These are phyloP conservation scores for Penicillium sp. DNA, from an alignment of 2,329 filamentous ascomycete species.

Conservation along the genomic window DNA sequence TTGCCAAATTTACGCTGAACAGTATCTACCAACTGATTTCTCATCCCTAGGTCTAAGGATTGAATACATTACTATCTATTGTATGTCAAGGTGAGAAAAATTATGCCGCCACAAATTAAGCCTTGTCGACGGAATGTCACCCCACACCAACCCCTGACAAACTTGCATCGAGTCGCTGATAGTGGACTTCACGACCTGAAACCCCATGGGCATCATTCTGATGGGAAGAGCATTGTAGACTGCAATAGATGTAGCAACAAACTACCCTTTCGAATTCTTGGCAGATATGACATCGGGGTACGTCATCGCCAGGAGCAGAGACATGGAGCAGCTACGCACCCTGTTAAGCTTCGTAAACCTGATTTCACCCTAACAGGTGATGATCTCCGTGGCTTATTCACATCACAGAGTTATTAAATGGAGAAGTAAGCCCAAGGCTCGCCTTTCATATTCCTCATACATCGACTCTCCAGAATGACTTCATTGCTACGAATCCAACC, in stretches of 20 bases:
- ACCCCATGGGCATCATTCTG: neutral
- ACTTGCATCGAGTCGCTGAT: neutral
- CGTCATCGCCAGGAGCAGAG: constrained; percentile 6
- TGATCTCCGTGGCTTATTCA: neutral
- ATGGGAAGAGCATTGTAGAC: neutral
- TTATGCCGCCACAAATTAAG: too few species aligned
- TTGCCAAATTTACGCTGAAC: too few species aligned
- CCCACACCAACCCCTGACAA: too few species aligned
- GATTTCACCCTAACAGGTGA: neutral
- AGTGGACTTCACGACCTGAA: neutral
- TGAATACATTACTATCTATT: too few species aligned
- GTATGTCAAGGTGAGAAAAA: too few species aligned
- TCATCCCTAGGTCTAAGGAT: too few species aligned
- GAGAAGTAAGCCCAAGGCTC: neutral
- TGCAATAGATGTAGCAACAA: neutral
- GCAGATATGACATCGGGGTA: constrained; percentile 10
- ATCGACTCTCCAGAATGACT: constrained; percentile 1
- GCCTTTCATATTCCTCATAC: neutral
- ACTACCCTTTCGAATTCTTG: constrained; percentile 1
- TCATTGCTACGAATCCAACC: neutral
- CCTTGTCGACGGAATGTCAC: too few species aligned
- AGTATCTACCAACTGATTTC: too few species aligned
- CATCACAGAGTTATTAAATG: neutral
- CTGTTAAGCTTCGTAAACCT: constrained; percentile 2
- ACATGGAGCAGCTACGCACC: neutral